Evolutionary conservation across 208 protist species (phyloP).

Genomic region (Leishmania lainsoni): DNA sequence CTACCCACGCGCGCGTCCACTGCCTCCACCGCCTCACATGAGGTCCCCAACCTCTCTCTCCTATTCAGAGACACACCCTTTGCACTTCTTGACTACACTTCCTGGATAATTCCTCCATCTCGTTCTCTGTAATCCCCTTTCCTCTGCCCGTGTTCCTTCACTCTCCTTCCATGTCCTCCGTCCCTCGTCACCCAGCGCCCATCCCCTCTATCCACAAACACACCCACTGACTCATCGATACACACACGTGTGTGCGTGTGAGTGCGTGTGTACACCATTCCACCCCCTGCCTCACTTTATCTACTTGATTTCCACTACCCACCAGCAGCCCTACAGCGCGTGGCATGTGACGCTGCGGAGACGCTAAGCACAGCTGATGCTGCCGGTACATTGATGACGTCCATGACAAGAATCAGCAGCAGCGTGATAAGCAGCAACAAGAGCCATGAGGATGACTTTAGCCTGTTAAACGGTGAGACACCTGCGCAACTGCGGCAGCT

Average conservation of each 20-base stretch:
- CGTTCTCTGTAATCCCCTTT: not conserved
- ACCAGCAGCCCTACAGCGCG: not conserved
- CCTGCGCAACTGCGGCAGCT: constrained; percentile 10
- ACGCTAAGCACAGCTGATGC: not conserved
- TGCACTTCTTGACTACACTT: too few species aligned
- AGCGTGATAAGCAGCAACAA: not conserved
- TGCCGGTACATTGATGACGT: not conserved
- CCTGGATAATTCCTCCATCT: not conserved
- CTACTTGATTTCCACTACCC: not conserved
- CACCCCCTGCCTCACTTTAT: not conserved
- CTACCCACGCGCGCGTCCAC: too few species aligned
- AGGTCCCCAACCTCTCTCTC: too few species aligned
- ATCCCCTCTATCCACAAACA: not conserved
- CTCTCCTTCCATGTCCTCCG: not conserved
- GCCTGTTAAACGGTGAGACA: not conserved
- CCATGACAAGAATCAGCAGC: not conserved
- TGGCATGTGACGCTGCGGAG: not conserved
- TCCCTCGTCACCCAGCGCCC: too few species aligned
- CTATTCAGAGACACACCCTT: not conserved
- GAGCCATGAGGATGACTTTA: not conserved
- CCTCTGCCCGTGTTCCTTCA: not conserved
- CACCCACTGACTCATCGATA: not conserved
- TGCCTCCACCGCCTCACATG: too few species aligned
- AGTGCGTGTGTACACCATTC: not conserved
- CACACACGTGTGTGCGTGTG: not conserved